Evolutionary conservation across 2,329 filamentous ascomycete genomes (phyloP), one percentile per base, ranked within the genome.

Genomic region (Dryadomyces quercus-mongolicae): DNA sequence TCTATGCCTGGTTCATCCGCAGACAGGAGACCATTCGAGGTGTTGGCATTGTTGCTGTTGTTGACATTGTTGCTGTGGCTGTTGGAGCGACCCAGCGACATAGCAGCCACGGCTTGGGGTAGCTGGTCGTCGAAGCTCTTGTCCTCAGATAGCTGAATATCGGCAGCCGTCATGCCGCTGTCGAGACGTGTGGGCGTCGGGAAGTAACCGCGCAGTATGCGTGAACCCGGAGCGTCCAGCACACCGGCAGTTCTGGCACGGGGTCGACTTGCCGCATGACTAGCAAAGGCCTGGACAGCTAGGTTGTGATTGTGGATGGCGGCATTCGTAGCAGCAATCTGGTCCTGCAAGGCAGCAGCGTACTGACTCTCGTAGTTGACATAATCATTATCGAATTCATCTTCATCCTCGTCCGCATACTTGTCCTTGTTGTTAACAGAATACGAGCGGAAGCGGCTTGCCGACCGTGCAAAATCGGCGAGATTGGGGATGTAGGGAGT

Each of bases 371-470:
- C 78, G 47, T 79, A 70, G 20, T 70, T 69, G 53, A 80, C 65
- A 55, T 71, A 65, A 21, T 76, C 76, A 20, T 66, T 63, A 42
- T 78, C 83, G 57, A 86, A 88, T 16, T 88, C 84, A 57, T 90
- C 86, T 52, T 90, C 85, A 52, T 90, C 85, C 53, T 89, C 85
- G 62, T 94, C 89, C 2, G 87, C 91, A 63, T 97, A 97, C 68
- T 93, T 94, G 67, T 97, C 92, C 70, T 95, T 96, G 54, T 95
- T 94, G 69, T 98, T 98, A 60, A 98, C 93, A 1, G 93, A 98
- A 68, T 96, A 97, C 1, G 93, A 98, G 49, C 93, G 84, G 75
- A 97, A 95, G 52, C 93, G 83, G 67, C 87, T 97, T 47, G 85
- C 78, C 62, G 87, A 86, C 65, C 81, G 86, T 59, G 84, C 85